Base-by-base conservation (phyloP, 768 basidiomycete species). In the Mycena amicta region DNA sequence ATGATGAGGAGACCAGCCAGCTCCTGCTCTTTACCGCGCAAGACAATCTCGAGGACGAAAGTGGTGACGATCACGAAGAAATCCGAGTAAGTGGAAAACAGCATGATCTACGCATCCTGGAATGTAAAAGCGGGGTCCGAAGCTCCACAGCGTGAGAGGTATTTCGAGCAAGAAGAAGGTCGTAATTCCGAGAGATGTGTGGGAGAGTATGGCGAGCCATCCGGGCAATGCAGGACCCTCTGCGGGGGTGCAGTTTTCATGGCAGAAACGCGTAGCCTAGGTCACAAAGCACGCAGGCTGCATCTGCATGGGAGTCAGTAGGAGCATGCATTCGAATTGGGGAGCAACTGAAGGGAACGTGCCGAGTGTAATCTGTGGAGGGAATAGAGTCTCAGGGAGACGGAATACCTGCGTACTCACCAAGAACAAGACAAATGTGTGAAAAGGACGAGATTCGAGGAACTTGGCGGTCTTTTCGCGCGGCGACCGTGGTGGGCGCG, bases 151-250 rank as follows among this genome's bases (percentile, higher is more conserved):
- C 2, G 83, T 74, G 46, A 90, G 57, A 2, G 91, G 88, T 52
- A 93, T 89, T 83, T 93, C 92, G 59, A 86, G 26, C 29, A 93
- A 69, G 80, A 93, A 93, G 68, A 90, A 67, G 4, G 82, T 80
- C 56, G 87, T 90, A 51, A 93, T 92, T 45, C 57, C 67, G 39
- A 90, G 79, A 4, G 90, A 92, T 52, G 88, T 71, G 54, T 81
- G 76, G 5, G 86, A 72, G 30, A 91, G 73, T 28, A 85, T 71
- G 59, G 84, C 80, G 12, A 93, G 80, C 88, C 88, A 92, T 22
- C 66, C 37, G 1, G 88, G 88, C 18, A 68, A 66, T 15, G 82
- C 80, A 26, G 77, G 73, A 12, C 68, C 52, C 61, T 72, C 63
- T 72, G 73, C 58, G 3, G 77, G 74, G 8, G 71, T 69, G 66